Percentiles rank a stretch among this genome's conserved stretches.
Evolutionary conservation across 345 rosid species (phyloP).

Genomic region (Linum usitatissimum): DNA sequence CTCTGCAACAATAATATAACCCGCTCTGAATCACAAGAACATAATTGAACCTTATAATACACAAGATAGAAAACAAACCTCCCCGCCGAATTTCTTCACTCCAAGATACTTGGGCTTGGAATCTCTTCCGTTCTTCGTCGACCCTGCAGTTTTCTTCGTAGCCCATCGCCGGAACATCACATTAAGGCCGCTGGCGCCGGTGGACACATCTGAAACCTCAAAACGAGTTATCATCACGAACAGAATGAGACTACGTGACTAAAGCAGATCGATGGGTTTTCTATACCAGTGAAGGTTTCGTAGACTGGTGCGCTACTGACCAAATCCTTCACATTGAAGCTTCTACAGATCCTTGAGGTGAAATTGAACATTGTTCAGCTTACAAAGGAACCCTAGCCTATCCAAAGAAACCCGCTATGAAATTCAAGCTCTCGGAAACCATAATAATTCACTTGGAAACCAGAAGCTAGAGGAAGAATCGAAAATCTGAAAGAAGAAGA

Average conservation of each 20-base stretch:
- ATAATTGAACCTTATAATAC: background rate
- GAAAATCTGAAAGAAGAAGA: background rate
- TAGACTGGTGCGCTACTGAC: constrained; percentile 36
- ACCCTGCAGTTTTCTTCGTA: constrained; percentile 73
- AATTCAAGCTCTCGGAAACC: background rate
- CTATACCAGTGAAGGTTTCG: constrained; percentile 29
- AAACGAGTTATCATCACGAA: background rate
- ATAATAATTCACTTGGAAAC: background rate
- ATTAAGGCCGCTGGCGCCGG: constrained; percentile 45
- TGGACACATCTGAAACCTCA: constrained; percentile 33
- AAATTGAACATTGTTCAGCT: constrained; percentile 8
- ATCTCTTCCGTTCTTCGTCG: constrained; percentile 82
- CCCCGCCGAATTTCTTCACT: constrained; percentile 89
- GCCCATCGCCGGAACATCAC: constrained; percentile 78
- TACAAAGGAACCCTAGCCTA: too few relatives aligned
- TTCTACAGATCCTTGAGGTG: constrained; percentile 28
- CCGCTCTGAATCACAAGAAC: background rate
- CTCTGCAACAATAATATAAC: constrained; percentile 26
- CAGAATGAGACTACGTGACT: constrained; percentile 3
- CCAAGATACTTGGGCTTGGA: constrained; percentile 86
- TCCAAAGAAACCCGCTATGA: background rate
- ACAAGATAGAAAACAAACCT: constrained; percentile 28
- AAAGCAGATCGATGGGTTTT: background rate
- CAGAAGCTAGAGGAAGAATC: background rate
- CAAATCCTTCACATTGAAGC: constrained; percentile 35